Evolutionary conservation across 208 protist genomes (phyloP).

Genomic region (Crithidia sp.): DNA sequence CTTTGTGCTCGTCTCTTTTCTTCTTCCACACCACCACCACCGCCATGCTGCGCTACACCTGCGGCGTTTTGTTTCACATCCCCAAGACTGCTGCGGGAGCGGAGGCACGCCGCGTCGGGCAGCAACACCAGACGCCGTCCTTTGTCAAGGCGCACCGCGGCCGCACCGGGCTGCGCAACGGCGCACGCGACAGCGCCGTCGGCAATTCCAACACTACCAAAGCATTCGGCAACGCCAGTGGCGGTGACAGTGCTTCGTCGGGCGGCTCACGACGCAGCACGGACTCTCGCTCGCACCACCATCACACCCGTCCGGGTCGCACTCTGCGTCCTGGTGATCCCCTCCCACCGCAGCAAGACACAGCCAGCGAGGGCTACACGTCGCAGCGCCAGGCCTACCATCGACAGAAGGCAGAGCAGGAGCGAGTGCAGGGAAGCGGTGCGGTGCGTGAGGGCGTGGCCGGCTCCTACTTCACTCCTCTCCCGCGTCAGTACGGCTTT

Average conservation of each 20-base stretch:
- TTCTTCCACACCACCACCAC: neutral
- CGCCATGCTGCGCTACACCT: constrained; percentile 8
- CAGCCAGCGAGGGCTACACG: constrained; percentile 14
- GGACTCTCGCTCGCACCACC: neutral
- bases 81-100: constrained; percentile 2
- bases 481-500: constrained; percentile 65
- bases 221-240: neutral
- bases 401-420: constrained; percentile 16
- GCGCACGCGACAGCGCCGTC: neutral
- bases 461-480: constrained; percentile 66
- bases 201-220: neutral
- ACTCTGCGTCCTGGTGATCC: constrained; percentile 19
- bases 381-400: constrained; percentile 37
- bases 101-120: constrained; percentile 9
- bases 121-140: neutral
- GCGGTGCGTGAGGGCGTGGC: constrained; percentile 17
- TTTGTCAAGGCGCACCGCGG: neutral
- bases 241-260: neutral
- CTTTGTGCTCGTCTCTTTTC: neutral
- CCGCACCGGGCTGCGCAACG: neutral
- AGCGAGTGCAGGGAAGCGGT: constrained; percentile 20
- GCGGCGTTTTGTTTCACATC: constrained; percentile 26
- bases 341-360: constrained; percentile 7
- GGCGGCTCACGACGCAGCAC: neutral
- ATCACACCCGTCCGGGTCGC: constrained; percentile 1